Percentiles rank a stretch among this genome's conserved stretches.
These are phyloP conservation scores for Protoeuglena noctilucae DNA, from an alignment of 139 green algal species.

Conservation along the genomic window DNA sequence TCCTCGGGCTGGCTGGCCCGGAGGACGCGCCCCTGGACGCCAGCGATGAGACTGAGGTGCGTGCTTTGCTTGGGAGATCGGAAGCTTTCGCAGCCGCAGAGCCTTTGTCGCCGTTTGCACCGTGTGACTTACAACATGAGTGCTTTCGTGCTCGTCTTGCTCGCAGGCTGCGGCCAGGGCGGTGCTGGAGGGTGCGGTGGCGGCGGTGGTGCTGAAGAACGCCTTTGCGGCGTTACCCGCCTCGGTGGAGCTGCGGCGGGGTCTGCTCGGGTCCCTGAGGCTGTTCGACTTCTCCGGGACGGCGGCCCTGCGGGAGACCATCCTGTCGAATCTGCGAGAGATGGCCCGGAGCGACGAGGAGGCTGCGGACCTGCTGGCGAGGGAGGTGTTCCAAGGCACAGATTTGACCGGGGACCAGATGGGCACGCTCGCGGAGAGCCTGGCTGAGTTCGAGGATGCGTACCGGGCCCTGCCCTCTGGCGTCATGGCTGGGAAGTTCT, in stretches of 20 bases:
- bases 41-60: too few relatives aligned
- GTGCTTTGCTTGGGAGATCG: too few relatives aligned
- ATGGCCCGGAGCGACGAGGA: too few relatives aligned
- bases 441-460: too few relatives aligned
- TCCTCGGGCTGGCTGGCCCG: slow-evolving; percentile 49
- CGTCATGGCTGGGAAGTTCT: too few relatives aligned
- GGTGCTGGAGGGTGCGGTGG: slow-evolving; percentile 48
- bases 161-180: slow-evolving; percentile 30
- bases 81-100: slow-evolving; percentile 1
- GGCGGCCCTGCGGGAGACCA: too few relatives aligned
- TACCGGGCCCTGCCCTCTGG: too few relatives aligned
- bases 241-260: slow-evolving; percentile 19
- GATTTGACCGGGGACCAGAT: too few relatives aligned
- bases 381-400: too few relatives aligned
- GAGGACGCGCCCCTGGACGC: background rate
- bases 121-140: background rate
- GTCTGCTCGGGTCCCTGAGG: slow-evolving; percentile 36
- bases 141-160: background rate
- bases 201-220: slow-evolving; percentile 28
- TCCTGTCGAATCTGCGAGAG: too few relatives aligned
- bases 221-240: slow-evolving; percentile 27
- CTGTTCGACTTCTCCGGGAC: slow-evolving; percentile 30
- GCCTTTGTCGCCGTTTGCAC: background rate
- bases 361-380: too few relatives aligned
- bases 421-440: too few relatives aligned